Percentiles rank a stretch among this genome's conserved stretches.
phyloP scores from a whole-genome alignment of 345 rosid genomes.

The Aquilaria yunnanensis region DNA sequence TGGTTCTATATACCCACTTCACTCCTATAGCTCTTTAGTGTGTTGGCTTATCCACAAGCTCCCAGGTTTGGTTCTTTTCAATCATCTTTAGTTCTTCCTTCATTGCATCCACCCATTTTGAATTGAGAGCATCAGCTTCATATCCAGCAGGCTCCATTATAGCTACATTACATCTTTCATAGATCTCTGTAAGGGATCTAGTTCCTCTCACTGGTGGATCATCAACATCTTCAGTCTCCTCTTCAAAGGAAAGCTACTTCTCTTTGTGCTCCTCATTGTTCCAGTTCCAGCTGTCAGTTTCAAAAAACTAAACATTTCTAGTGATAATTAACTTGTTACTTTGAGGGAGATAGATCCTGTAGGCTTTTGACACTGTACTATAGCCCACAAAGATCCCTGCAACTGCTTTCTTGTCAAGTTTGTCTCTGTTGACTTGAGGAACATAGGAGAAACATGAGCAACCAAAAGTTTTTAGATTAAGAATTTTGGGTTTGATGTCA shows the following conservation, averaged over 20 bases:
- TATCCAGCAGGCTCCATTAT: background rate
- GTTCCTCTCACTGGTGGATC: background rate
- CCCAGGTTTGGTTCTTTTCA: background rate
- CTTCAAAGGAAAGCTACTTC: background rate
- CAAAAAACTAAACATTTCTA: background rate
- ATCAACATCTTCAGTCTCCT: background rate
- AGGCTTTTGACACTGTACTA: no score
- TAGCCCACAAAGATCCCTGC: no score
- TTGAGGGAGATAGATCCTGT: no score
- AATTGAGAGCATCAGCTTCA: background rate
- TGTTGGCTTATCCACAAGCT: background rate
- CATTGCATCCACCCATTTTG: background rate
- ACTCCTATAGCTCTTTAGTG: background rate
- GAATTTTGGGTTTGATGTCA: no score
- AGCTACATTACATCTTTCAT: background rate
- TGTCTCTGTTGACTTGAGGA: no score
- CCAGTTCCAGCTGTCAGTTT: background rate
- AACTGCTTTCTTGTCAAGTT: no score
- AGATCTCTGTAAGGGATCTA: background rate
- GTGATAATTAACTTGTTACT: no score
- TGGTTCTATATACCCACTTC: background rate
- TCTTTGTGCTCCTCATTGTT: background rate
- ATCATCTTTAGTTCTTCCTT: background rate
- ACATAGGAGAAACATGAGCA: no score
- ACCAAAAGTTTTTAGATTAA: no score